These are phyloP conservation scores for Danielozyma ontarioensis DNA, from an alignment of 805 yeast species.

Conservation along the genomic window DNA sequence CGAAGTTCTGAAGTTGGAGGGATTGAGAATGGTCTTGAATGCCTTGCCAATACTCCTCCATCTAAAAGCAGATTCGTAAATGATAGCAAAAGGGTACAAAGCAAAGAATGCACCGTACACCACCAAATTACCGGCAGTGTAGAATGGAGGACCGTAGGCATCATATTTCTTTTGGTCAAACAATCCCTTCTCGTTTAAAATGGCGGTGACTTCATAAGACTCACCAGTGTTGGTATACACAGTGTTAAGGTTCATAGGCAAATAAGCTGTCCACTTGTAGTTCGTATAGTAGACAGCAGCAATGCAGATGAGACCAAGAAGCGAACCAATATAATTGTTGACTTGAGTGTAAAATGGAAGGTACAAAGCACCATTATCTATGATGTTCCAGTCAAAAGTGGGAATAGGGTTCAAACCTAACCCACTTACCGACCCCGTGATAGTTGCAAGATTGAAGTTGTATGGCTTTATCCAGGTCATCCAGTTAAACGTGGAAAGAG, in stretches of 20 bases:
- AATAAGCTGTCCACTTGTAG: slow-evolving; percentile 22
- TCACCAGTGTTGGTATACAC: slow-evolving; percentile 22
- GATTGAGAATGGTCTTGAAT: slow-evolving; percentile 1
- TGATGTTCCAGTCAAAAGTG: slow-evolving; percentile 7
- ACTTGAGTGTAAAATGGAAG: slow-evolving; percentile 1
- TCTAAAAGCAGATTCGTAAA: slow-evolving; percentile 6
- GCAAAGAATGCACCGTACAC: slow-evolving; percentile 24
- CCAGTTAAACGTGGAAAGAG: slow-evolving; percentile 7
- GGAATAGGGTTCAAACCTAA: slow-evolving; percentile 7
- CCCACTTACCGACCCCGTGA: slow-evolving; percentile 6
- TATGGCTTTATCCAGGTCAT: slow-evolving; percentile 8
- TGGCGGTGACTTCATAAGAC: slow-evolving; percentile 11
- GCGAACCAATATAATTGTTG: slow-evolving; percentile 11
- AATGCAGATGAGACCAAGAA: slow-evolving; percentile 18
- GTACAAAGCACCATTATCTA: slow-evolving; percentile 4
- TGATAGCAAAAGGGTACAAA: slow-evolving; percentile 18
- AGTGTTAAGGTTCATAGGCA: slow-evolving; percentile 19
- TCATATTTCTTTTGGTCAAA: slow-evolving; percentile 16
- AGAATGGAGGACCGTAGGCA: slow-evolving; percentile 24
- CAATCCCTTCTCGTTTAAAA: slow-evolving; percentile 9
- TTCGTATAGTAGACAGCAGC: slow-evolving; percentile 25
- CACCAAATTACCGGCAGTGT: slow-evolving; percentile 24
- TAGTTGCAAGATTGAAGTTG: slow-evolving; percentile 2
- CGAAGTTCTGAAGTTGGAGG: slow-evolving; percentile 10
- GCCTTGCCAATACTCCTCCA: slow-evolving; percentile 2